Evolutionary conservation across 352 stramenopile genomes (phyloP).

Genomic region (Phytophthora hibernalis): DNA sequence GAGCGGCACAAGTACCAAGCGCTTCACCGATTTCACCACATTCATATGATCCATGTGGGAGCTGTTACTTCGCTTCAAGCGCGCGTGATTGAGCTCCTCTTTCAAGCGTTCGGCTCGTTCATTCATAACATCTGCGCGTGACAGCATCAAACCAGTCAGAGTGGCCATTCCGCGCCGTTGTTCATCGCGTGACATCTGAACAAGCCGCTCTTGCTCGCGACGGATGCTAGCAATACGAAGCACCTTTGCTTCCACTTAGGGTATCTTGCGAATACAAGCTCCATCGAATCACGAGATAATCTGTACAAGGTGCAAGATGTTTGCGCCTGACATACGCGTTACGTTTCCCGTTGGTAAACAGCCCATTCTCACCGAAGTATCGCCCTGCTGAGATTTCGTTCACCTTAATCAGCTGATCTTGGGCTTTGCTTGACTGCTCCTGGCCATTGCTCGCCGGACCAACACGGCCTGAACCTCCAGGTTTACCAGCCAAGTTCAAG

Average conservation of each 20-base stretch:
- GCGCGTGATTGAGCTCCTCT: constrained; percentile 1
- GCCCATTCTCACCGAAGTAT: constrained; percentile 75
- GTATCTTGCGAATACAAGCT: constrained; percentile 48
- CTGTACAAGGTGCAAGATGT: constrained; percentile 78
- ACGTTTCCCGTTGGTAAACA: constrained; percentile 65
- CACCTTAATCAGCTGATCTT: constrained; percentile 27
- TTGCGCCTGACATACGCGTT: constrained; percentile 58
- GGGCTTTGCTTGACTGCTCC: background rate
- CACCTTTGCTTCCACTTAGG: constrained; percentile 65
- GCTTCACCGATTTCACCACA: constrained; percentile 13
- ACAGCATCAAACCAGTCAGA: constrained; percentile 20
- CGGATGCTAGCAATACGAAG: constrained; percentile 58
- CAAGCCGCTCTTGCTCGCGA: constrained; percentile 52
- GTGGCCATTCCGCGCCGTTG: constrained; percentile 16
- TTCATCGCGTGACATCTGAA: constrained; percentile 14
- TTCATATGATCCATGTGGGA: too few relatives aligned
- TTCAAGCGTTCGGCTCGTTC: constrained; percentile 19
- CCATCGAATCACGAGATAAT: constrained; percentile 66
- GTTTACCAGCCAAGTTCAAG: constrained; percentile 13
- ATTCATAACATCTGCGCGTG: constrained; percentile 26
- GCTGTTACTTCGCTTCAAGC: background rate
- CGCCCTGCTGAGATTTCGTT: constrained; percentile 59
- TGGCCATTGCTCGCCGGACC: background rate
- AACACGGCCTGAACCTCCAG: background rate
- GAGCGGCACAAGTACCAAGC: constrained; percentile 6